Percentiles rank a stretch among this genome's conserved stretches.
Conservation (phyloP, 345 rosid species). For the Aquilaria sinensis region DNA sequence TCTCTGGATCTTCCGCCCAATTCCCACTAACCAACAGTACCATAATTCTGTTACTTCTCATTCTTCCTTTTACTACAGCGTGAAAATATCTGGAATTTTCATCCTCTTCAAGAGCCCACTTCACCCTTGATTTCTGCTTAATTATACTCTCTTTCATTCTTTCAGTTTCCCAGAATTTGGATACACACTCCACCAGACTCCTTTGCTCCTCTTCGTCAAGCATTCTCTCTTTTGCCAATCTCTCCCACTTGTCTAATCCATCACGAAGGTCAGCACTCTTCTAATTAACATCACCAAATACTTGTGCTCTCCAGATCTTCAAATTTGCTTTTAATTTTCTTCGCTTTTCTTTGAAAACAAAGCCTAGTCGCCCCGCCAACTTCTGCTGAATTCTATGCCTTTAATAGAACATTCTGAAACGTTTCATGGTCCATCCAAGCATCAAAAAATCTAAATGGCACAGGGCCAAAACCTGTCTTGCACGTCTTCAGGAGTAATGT, state of each 20-base stretch:
- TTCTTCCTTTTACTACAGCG: too few species aligned
- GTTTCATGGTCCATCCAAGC: background rate
- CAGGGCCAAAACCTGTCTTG: background rate
- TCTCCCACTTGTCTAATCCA: too few species aligned
- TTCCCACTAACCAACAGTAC: background rate
- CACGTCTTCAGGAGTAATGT: background rate
- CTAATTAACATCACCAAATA: background rate
- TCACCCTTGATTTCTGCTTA: background rate
- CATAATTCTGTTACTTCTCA: background rate
- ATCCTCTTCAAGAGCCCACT: background rate
- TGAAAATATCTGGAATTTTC: too few species aligned
- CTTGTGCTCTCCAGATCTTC: background rate
- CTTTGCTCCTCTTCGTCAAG: too few species aligned
- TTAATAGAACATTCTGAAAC: background rate
- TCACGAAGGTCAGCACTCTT: too few species aligned
- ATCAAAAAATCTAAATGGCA: too few species aligned
- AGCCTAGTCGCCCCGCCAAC: background rate
- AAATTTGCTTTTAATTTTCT: background rate
- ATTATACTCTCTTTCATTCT: too few species aligned
- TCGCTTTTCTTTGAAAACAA: background rate
- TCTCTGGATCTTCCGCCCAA: background rate
- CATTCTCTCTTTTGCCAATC: too few species aligned
- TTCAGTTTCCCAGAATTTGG: background rate
- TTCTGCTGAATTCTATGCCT: background rate
- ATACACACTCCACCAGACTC: background rate